phyloP scores from a whole-genome alignment of 2,329 filamentous ascomycete species.

The Penicillium sp. region DNA sequence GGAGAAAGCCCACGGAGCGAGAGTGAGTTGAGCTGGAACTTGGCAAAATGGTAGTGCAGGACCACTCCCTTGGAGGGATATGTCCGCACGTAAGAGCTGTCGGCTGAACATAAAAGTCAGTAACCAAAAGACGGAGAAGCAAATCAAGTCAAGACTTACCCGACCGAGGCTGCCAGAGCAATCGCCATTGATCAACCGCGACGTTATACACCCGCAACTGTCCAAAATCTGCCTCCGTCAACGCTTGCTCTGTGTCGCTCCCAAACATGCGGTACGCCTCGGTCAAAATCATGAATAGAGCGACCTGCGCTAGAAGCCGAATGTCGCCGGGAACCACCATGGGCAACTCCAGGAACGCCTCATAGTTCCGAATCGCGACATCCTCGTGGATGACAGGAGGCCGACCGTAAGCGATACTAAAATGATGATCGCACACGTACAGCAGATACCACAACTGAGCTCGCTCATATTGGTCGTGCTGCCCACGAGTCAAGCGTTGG shows the following conservation, averaged over 20 bases:
- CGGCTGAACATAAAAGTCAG: slow-evolving; percentile 27
- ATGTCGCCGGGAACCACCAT: slow-evolving; percentile 57
- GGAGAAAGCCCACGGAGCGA: slow-evolving; percentile 45
- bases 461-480: slow-evolving; percentile 54
- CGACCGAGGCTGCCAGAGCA: slow-evolving; percentile 50
- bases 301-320: slow-evolving; percentile 60
- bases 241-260: slow-evolving; percentile 54
- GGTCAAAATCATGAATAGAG: slow-evolving; percentile 60
- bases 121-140: neutral
- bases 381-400: slow-evolving; percentile 62
- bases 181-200: slow-evolving; percentile 55
- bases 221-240: slow-evolving; percentile 54
- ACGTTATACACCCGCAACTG: slow-evolving; percentile 52
- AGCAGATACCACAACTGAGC: slow-evolving; percentile 64
- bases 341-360: slow-evolving; percentile 56
- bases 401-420: slow-evolving; percentile 63
- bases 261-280: slow-evolving; percentile 60
- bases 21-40: slow-evolving; percentile 54
- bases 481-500: slow-evolving; percentile 51
- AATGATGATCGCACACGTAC: slow-evolving; percentile 67
- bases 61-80: slow-evolving; percentile 55
- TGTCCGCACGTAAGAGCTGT: slow-evolving; percentile 50
- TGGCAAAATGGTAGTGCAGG: slow-evolving; percentile 56
- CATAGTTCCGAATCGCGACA: slow-evolving; percentile 58
- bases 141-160: slow-evolving; percentile 32